These are phyloP conservation scores for Choiromyces venosus DNA, from an alignment of 495 filamentous ascomycete species.

Conservation along the genomic window DNA sequence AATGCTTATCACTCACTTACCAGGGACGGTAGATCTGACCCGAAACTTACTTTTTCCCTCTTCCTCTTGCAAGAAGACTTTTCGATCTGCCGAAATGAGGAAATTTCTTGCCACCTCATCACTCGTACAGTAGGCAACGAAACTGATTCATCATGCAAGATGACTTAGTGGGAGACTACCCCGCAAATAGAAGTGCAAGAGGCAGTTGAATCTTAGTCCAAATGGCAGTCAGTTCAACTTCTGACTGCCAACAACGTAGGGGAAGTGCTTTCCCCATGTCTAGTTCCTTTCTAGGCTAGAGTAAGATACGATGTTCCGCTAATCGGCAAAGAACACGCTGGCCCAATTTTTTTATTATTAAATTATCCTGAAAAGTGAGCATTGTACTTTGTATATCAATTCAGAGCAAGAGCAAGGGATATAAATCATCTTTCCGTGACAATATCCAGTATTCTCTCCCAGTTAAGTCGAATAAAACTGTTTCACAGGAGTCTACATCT, in stretches of 20 bases:
- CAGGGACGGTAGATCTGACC: neutral
- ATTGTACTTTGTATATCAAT: neutral
- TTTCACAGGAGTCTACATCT: neutral
- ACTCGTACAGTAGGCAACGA: neutral
- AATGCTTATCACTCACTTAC: neutral
- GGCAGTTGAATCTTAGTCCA: neutral
- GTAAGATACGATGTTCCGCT: neutral
- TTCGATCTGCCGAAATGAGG: neutral
- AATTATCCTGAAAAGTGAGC: neutral
- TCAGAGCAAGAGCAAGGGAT: neutral
- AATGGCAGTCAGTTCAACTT: neutral
- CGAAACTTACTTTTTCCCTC: neutral
- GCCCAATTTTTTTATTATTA: neutral
- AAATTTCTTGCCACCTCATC: constrained; percentile 1
- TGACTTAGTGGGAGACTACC: neutral
- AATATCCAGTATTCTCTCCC: neutral
- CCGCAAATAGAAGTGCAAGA: neutral
- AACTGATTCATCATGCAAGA: neutral
- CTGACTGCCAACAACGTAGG: neutral
- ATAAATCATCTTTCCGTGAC: neutral
- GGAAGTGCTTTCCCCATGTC: neutral
- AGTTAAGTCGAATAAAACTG: neutral
- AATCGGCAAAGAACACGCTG: neutral
- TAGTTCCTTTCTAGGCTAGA: neutral
- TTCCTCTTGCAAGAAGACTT: neutral